Evolutionary conservation across 2,329 filamentous ascomycete species (phyloP).

Genomic region (Aspergillus ustus): DNA sequence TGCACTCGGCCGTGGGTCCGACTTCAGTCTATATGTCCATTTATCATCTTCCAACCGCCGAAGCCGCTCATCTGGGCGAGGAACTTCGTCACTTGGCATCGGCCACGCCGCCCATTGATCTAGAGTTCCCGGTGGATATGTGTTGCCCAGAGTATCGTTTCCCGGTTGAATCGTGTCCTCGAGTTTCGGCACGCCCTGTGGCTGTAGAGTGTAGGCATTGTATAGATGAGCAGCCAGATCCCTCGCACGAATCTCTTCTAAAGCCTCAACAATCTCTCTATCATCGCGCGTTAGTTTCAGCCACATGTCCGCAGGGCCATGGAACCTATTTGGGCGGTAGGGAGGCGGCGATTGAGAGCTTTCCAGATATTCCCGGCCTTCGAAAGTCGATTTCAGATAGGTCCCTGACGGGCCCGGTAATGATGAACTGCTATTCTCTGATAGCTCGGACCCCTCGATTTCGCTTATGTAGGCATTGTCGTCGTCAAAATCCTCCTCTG

Average conservation of each 20-base stretch:
- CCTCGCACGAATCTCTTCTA: conserved; percentile 66
- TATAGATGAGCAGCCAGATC: conserved; percentile 80
- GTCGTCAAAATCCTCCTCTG: conserved; percentile 20
- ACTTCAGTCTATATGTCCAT: conserved; percentile 56
- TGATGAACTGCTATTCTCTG: not conserved
- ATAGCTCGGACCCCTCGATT: not conserved
- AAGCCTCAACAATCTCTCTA: conserved; percentile 65
- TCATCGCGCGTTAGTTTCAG: conserved; percentile 88
- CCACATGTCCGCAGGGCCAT: conserved; percentile 72
- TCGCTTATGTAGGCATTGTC: conserved; percentile 3
- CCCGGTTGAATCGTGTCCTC: not conserved
- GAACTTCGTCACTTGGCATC: conserved; percentile 65
- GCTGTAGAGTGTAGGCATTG: conserved; percentile 73
- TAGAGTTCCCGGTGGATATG: conserved; percentile 48
- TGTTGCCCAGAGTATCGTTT: conserved; percentile 9
- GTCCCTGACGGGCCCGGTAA: not conserved
- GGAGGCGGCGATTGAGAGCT: conserved; percentile 21
- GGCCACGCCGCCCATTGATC: conserved; percentile 87
- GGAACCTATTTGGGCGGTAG: conserved; percentile 71
- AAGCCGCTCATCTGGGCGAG: conserved; percentile 58
- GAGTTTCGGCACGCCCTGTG: not conserved
- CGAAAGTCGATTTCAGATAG: not conserved
- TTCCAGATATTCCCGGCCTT: not conserved
- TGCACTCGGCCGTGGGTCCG: conserved; percentile 57
- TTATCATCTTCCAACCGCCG: conserved; percentile 54